A percentile compares a stretch with the other conserved stretches of the same genome.
Evolutionary conservation across 202 grass and related monocot genomes (phyloP).

Genomic region (Brachypodium distachyon): DNA sequence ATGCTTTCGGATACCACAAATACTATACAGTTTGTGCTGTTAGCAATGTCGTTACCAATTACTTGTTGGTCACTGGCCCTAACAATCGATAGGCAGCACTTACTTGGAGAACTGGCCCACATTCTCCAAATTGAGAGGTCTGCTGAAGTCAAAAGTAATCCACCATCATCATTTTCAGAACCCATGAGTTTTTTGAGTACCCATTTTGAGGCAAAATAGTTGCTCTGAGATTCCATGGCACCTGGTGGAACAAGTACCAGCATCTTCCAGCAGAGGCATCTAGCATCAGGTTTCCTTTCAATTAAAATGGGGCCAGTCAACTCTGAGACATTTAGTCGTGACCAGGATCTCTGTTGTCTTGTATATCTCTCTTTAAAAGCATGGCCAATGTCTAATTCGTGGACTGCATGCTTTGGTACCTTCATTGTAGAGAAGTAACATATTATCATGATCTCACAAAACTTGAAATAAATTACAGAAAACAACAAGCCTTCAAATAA

Average conservation of each 20-base stretch:
- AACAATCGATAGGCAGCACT: constrained; percentile 61
- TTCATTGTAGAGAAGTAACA: constrained; percentile 42
- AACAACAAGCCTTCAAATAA: constrained; percentile 4
- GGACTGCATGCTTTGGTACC: constrained; percentile 33
- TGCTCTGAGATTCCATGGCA: constrained; percentile 17
- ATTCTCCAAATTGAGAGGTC: constrained; percentile 57
- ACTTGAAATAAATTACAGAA: constrained; percentile 8
- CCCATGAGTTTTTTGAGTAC: constrained; percentile 72
- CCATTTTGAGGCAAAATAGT: constrained; percentile 53
- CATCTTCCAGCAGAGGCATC: constrained; percentile 88
- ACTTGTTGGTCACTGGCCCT: constrained; percentile 45
- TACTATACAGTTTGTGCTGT: constrained; percentile 36
- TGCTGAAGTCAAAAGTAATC: constrained; percentile 35
- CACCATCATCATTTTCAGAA: constrained; percentile 28
- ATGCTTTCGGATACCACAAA: constrained; percentile 77
- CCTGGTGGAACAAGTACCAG: constrained; percentile 46
- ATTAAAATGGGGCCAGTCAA: constrained; percentile 68
- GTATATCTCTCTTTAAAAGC: constrained; percentile 48
- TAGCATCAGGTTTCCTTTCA: constrained; percentile 55
- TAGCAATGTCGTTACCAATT: constrained; percentile 26
- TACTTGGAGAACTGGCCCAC: constrained; percentile 29
- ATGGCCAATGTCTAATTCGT: constrained; percentile 49
- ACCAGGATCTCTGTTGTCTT: constrained; percentile 54
- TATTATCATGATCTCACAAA: constrained; percentile 4
- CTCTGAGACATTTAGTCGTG: constrained; percentile 58